Conservation (phyloP, 176 grass and related monocot species). For the Eragrostis nindensis region DNA sequence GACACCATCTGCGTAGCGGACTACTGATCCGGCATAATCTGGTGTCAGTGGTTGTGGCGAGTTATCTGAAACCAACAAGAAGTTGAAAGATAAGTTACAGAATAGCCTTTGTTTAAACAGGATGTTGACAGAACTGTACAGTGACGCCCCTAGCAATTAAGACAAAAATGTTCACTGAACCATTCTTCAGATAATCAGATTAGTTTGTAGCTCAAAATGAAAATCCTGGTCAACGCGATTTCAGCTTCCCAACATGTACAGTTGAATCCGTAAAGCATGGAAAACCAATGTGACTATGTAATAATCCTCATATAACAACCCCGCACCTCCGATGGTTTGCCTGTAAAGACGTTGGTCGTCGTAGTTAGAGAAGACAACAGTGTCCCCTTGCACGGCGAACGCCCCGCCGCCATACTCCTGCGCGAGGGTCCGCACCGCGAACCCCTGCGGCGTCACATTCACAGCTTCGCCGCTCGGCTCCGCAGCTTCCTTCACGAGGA, state of each 20-base stretch:
- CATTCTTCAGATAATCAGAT: constrained; percentile 7
- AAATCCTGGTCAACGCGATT: neutral
- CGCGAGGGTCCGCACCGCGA: constrained; percentile 65
- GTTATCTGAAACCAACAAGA: constrained; percentile 48
- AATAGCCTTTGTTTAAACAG: neutral
- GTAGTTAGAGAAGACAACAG: constrained; percentile 78
- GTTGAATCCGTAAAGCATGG: neutral
- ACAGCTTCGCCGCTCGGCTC: constrained; percentile 17
- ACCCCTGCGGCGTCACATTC: constrained; percentile 67
- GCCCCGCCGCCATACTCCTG: constrained; percentile 80
- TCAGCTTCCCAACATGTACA: neutral
- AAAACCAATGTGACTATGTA: neutral
- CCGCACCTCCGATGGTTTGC: constrained; percentile 62
- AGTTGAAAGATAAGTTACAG: neutral
- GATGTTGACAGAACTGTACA: neutral
- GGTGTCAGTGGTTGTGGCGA: constrained; percentile 57
- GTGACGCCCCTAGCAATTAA: neutral
- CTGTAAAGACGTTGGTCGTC: constrained; percentile 78
- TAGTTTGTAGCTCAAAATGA: constrained; percentile 11
- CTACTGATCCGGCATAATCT: constrained; percentile 50
- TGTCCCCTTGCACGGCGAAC: constrained; percentile 58
- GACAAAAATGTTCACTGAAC: neutral
- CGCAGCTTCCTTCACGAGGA: constrained; percentile 71
- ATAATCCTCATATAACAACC: neutral
- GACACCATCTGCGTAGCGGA: constrained; percentile 71